These are phyloP conservation scores for Salix suchowensis DNA, from an alignment of 345 rosid species.

Conservation along the genomic window DNA sequence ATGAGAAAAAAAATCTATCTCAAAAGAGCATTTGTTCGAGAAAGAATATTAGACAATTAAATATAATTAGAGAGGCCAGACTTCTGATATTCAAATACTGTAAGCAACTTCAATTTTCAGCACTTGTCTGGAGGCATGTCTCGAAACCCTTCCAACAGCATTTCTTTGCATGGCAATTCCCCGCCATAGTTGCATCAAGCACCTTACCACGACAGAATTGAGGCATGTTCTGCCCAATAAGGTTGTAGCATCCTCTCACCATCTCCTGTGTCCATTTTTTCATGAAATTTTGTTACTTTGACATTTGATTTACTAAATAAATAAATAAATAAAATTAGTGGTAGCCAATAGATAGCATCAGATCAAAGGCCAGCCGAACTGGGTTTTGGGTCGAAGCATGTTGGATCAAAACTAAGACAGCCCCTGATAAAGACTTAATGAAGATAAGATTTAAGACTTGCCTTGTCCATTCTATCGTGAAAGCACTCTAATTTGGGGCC, in stretches of 20 bases:
- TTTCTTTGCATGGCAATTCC: constrained; percentile 13
- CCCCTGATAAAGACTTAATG: background rate
- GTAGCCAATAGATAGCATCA: too few relatives aligned
- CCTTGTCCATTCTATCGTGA: constrained; percentile 25
- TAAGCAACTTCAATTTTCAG: background rate
- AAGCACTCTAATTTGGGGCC: constrained; percentile 20
- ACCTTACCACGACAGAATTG: background rate
- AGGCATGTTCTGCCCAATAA: constrained; percentile 11
- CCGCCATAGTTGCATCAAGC: constrained; percentile 1
- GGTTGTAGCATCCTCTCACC: constrained; percentile 28
- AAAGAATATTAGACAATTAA: background rate
- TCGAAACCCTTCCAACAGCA: background rate
- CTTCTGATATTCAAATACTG: background rate
- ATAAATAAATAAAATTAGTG: too few relatives aligned
- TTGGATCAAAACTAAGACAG: too few relatives aligned
- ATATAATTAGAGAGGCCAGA: background rate
- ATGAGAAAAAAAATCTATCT: background rate
- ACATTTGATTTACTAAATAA: too few relatives aligned
- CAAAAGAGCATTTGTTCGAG: background rate
- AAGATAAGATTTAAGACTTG: background rate
- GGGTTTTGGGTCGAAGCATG: too few relatives aligned
- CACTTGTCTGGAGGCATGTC: background rate
- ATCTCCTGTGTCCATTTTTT: constrained; percentile 23
- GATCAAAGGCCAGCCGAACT: too few relatives aligned
- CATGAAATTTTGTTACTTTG: background rate